These are phyloP conservation scores for Drosera capensis DNA, from an alignment of 148 eudicot genomes.

Conservation along the genomic window DNA sequence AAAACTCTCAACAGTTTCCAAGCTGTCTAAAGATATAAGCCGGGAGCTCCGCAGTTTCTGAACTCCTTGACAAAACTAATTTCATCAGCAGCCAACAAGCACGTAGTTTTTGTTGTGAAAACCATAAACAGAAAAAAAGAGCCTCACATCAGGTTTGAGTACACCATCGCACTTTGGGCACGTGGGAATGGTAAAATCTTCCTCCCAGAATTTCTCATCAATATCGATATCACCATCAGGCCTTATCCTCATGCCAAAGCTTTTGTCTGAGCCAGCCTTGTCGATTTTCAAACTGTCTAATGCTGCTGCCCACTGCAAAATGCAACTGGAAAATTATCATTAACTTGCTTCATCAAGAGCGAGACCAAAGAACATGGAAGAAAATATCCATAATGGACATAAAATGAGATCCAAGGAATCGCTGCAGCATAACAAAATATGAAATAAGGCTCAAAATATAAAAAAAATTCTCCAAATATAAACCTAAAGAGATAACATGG, in stretches of 20 bases:
- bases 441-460: too few relatives aligned
- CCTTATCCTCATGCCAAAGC: conserved; percentile 86
- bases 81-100: too few relatives aligned
- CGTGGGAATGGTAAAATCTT: conserved; percentile 70
- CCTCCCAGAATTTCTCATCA: conserved; percentile 95
- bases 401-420: too few relatives aligned
- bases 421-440: too few relatives aligned
- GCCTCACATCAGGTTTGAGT: conserved; percentile 82
- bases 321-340: conserved; percentile 2
- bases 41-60: too few relatives aligned
- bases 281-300: conserved; percentile 64
- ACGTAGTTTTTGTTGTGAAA: too few relatives aligned
- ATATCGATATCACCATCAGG: conserved; percentile 97
- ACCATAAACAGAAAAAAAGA: too few relatives aligned
- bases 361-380: too few relatives aligned
- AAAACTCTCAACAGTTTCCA: background rate
- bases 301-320: conserved; percentile 97
- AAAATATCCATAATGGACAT: too few relatives aligned
- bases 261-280: conserved; percentile 68
- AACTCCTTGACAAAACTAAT: too few relatives aligned
- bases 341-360: background rate
- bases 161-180: conserved; percentile 78
- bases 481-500: background rate
- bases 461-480: too few relatives aligned
- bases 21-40: too few relatives aligned